phyloP scores from a whole-genome alignment of 108 stramenopile species.

The Skeletonema grethae region DNA sequence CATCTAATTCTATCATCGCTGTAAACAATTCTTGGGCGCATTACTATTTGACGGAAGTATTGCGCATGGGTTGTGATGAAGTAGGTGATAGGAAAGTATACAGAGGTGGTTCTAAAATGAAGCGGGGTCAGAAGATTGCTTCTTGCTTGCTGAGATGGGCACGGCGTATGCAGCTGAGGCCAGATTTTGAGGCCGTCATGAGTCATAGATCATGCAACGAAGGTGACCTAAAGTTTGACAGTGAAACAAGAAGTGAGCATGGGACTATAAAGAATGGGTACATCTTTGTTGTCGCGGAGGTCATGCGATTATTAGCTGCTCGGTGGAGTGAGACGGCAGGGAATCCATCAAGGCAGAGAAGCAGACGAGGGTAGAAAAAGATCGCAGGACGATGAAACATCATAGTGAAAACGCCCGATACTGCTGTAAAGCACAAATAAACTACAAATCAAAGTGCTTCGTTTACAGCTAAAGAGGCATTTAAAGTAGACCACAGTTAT shows the following conservation, averaged over 20 bases:
- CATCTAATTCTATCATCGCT: background rate
- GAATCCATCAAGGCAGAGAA: background rate
- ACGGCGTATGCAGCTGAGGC: slow-evolving; percentile 29
- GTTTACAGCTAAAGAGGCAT: background rate
- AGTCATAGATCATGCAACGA: slow-evolving; percentile 1
- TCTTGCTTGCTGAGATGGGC: slow-evolving; percentile 44
- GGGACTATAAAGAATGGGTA: slow-evolving; percentile 9
- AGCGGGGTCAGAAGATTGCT: slow-evolving; percentile 37
- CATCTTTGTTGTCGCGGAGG: slow-evolving; percentile 41
- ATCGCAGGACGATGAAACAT: background rate
- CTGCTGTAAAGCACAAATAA: too few relatives aligned
- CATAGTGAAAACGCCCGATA: too few relatives aligned
- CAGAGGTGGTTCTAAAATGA: slow-evolving; percentile 29
- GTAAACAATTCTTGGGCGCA: slow-evolving; percentile 14
- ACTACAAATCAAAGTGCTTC: background rate
- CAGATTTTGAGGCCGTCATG: slow-evolving; percentile 1
- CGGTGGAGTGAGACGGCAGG: slow-evolving; percentile 22
- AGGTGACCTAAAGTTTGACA: slow-evolving; percentile 17
- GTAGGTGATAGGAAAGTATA: slow-evolving; percentile 7
- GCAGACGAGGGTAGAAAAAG: background rate
- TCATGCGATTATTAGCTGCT: slow-evolving; percentile 42
- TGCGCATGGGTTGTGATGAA: slow-evolving; percentile 14
- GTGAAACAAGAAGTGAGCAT: too few relatives aligned
- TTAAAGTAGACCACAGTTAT: background rate
- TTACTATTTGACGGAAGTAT: slow-evolving; percentile 29